Evolutionary conservation across 2,329 filamentous ascomycete genomes (phyloP).

Genomic region (Aspergillus pseudoterreus): DNA sequence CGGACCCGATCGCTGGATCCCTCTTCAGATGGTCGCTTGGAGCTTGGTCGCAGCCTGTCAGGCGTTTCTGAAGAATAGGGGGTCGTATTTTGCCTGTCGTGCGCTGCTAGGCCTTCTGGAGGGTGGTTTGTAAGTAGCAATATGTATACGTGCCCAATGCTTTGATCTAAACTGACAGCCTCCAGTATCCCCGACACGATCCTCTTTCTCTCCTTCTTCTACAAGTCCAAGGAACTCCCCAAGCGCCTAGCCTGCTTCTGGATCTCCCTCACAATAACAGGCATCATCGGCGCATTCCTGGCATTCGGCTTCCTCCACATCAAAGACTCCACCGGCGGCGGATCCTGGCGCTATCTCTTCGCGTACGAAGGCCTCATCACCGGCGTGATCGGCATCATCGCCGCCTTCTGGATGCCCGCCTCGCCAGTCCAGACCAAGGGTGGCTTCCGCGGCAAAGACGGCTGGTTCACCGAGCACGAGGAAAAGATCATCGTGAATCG

Average conservation of each 20-base stretch:
- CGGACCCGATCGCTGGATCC: constrained; percentile 55
- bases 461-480: constrained; percentile 59
- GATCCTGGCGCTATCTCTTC: constrained; percentile 45
- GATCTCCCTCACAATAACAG: constrained; percentile 30
- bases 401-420: constrained; percentile 36
- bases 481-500: constrained; percentile 41
- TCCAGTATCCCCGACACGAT: constrained; percentile 33
- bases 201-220: constrained; percentile 40
- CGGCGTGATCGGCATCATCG: constrained; percentile 55
- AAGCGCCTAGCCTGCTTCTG: constrained; percentile 37
- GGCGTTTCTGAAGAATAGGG: constrained; percentile 41
- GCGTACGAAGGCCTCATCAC: constrained; percentile 23
- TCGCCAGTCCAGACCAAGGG: constrained; percentile 57
- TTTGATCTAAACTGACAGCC: neutral
- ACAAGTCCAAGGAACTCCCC: constrained; percentile 30
- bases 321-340: constrained; percentile 37
- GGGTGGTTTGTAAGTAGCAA: constrained; percentile 44
- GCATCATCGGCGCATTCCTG: constrained; percentile 31
- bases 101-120: constrained; percentile 42
- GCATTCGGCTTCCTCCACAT: constrained; percentile 38
- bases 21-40: constrained; percentile 52
- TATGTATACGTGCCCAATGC: constrained; percentile 54
- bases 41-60: constrained; percentile 47
- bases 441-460: constrained; percentile 55
- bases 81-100: constrained; percentile 36